Evolutionary conservation across 2,329 filamentous ascomycete genomes (phyloP), one percentile per base, ranked within the genome.

Genomic region (Colletotrichum sidae): DNA sequence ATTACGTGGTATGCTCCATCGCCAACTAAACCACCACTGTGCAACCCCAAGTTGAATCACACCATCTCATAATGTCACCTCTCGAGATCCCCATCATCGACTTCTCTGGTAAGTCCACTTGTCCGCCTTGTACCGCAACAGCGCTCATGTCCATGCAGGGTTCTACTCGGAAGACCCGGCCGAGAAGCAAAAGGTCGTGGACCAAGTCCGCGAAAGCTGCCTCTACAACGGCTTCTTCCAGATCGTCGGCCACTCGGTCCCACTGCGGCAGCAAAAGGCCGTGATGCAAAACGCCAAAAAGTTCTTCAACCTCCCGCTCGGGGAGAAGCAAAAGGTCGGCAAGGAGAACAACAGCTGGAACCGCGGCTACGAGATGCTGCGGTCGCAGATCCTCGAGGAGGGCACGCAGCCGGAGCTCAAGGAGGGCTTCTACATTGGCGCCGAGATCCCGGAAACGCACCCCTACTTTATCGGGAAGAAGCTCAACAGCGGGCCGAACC

Each of bases 161-260:
- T 72, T 69, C 68, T 65, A 70, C 62, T 67, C 63, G 9, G 42
- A 56, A 55, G 62, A 71, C 62, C 42, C 74, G 17, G 54, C 60
- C 4, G n/a, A 60, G n/a, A 76, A 73, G 61, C 70, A 72, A 34
- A 69, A 69, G 12, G 69, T 78, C 1, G 72, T 80, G 4, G 63
- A 74, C 0, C 73, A 79, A 50, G 75, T 84, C 38, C 75, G 80
- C 6, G 69, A 74, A 37, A 80, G 80, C 54, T 84, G 81, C 67
- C 72, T 77, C 15, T 72, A 79, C 75, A 69, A 84, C 76, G 84
- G 84, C 4, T 86, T 86, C 73, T 86, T 87, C 73, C 83, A 85
- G 69, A 78, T 87, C 54, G 76, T 77, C 8, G 80, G 81, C 8
- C 84, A 87, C 69, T 75, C 78, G 4, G 77, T 87, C 4, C 72